Percentiles rank a stretch among this genome's conserved stretches.
phyloP scores from a whole-genome alignment of 1,284 basidiomycete genomes.

The Pseudozyma thailandica region DNA sequence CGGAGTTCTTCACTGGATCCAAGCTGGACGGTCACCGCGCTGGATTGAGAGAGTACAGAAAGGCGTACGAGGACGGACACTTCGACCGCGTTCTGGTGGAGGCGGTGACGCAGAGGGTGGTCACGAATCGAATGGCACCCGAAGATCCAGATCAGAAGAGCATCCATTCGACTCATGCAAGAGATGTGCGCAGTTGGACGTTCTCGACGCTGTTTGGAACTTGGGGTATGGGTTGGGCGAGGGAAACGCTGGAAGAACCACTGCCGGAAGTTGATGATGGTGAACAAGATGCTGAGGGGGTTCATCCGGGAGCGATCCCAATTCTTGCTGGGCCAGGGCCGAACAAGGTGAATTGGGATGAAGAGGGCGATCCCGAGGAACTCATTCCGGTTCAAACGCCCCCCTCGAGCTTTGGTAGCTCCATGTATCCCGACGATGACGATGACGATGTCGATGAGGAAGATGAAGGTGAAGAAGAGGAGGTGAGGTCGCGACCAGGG shows the following conservation, averaged over 20 bases:
- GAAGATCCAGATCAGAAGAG: slow-evolving; percentile 58
- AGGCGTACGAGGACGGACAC: slow-evolving; percentile 33
- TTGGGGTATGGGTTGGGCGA: slow-evolving; percentile 61
- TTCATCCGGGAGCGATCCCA: slow-evolving; percentile 8
- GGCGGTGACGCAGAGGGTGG: slow-evolving; percentile 37
- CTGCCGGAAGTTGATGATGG: slow-evolving; percentile 12
- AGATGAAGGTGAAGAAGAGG: slow-evolving; percentile 34
- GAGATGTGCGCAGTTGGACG: slow-evolving; percentile 45
- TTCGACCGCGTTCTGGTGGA: slow-evolving; percentile 42
- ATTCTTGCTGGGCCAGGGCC: slow-evolving; percentile 38
- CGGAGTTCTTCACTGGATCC: slow-evolving; percentile 40
- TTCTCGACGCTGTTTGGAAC: slow-evolving; percentile 49
- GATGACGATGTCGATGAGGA: slow-evolving; percentile 20
- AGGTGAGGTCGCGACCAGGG: slow-evolving; percentile 42
- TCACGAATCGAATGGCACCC: slow-evolving; percentile 23
- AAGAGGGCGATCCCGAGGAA: slow-evolving; percentile 57
- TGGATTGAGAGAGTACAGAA: slow-evolving; percentile 27
- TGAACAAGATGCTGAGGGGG: background rate
- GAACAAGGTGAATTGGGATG: slow-evolving; percentile 44
- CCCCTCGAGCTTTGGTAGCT: slow-evolving; percentile 44
- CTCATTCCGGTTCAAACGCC: slow-evolving; percentile 56
- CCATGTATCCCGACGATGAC: slow-evolving; percentile 24
- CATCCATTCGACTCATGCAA: slow-evolving; percentile 39
- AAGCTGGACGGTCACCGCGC: background rate
- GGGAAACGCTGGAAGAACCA: slow-evolving; percentile 53